Conservation (phyloP, 2,329 filamentous ascomycete genomes). For the Simplicillium aogashimaense region DNA sequence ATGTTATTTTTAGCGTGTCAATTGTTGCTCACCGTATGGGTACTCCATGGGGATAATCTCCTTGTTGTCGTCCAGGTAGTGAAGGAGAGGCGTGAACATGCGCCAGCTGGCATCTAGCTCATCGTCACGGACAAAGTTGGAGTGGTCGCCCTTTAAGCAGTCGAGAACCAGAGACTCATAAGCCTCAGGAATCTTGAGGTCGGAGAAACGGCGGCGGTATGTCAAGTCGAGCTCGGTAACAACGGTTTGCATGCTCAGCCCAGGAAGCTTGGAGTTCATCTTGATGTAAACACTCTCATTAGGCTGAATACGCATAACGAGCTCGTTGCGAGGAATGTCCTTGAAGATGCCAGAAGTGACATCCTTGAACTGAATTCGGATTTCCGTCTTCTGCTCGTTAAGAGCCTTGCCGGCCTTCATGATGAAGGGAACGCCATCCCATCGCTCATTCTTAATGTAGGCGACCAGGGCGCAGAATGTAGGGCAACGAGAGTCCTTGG, state of each 20-base stretch:
- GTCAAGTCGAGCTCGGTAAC: conserved; percentile 97
- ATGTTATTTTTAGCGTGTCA: no score
- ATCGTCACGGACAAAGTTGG: conserved; percentile 96
- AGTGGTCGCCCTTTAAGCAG: conserved; percentile 97
- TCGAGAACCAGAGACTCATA: conserved; percentile 97
- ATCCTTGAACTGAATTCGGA: conserved; percentile 98
- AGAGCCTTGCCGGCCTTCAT: conserved; percentile 98
- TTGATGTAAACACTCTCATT: conserved; percentile 99
- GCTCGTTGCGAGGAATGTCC: conserved; percentile 97
- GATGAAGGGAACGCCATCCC: conserved; percentile 99
- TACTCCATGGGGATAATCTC: conserved; percentile 99
- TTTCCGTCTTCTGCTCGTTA: conserved; percentile 99
- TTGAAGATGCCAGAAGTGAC: conserved; percentile 99
- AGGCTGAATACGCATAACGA: conserved; percentile 97
- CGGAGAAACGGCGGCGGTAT: conserved; percentile 95
- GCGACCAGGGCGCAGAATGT: conserved; percentile 96
- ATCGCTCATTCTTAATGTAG: conserved; percentile 99
- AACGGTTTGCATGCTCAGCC: conserved; percentile 98
- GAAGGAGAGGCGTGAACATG: conserved; percentile 93
- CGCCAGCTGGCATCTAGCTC: conserved; percentile 97
- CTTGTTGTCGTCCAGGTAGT: conserved; percentile 98
- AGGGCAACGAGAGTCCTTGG: conserved; percentile 92
- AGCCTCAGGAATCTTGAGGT: conserved; percentile 97
- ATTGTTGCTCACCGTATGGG: conserved; percentile 70
- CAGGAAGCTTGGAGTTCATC: conserved; percentile 99